These are phyloP conservation scores for Mariannaea elegans DNA, from an alignment of 2,329 filamentous ascomycete species.

Conservation along the genomic window DNA sequence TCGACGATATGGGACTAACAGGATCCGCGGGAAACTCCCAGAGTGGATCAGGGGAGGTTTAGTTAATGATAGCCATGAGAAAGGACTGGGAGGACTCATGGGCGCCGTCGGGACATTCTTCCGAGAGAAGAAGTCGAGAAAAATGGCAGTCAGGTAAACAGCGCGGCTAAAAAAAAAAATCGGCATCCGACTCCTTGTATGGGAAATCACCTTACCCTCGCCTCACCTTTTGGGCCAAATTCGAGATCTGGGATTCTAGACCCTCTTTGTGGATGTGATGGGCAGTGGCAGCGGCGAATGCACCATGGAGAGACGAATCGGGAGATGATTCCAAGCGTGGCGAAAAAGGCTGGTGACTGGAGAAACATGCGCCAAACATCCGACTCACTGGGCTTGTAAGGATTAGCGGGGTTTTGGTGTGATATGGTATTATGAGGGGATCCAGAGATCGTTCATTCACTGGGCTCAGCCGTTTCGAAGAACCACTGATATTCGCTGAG, in stretches of 20 bases:
- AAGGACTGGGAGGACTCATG: constrained; percentile 67
- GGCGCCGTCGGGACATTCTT: constrained; percentile 67
- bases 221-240: constrained; percentile 5
- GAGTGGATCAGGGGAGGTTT: constrained; percentile 86
- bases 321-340: too few species aligned
- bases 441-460: too few species aligned
- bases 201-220: constrained; percentile 1
- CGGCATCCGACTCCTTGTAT: not conserved
- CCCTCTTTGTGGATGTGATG: constrained; percentile 26
- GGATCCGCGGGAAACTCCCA: constrained; percentile 83
- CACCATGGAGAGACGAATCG: too few species aligned
- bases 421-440: too few species aligned
- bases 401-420: constrained; percentile 1
- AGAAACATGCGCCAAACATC: constrained; percentile 36
- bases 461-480: too few species aligned
- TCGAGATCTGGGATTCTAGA: constrained; percentile 22
- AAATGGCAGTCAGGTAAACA: not conserved
- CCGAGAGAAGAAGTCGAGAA: constrained; percentile 52
- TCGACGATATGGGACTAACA: constrained; percentile 75
- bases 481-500: too few species aligned
- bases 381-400: constrained; percentile 18
- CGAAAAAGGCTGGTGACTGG: constrained; percentile 3
- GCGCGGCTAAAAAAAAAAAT: not conserved
- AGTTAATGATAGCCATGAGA: constrained; percentile 56
- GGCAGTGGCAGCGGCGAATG: too few species aligned